These are phyloP conservation scores for Clavispora phyllophila DNA, from an alignment of 805 yeast genomes.

Conservation along the genomic window DNA sequence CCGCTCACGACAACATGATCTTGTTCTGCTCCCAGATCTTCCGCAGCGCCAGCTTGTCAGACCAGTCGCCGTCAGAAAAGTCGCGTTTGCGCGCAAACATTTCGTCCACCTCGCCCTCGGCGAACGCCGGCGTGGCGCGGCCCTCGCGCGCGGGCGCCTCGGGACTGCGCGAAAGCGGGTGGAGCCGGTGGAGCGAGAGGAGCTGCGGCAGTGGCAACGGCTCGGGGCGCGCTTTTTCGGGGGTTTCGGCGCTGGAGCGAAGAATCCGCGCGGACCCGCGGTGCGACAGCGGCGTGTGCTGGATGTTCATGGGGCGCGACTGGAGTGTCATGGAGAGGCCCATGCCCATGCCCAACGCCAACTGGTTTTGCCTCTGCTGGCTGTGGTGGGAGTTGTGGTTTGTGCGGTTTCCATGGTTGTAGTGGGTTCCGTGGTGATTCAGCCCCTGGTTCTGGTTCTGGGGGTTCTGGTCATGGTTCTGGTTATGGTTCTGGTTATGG, in stretches of 20 bases:
- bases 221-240: background rate
- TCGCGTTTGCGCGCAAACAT: conserved; percentile 2
- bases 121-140: background rate
- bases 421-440: background rate
- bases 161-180: conserved; percentile 1
- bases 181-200: conserved; percentile 3
- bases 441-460: background rate
- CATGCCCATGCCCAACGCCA: background rate
- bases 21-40: conserved; percentile 16
- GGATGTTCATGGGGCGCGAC: background rate
- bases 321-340: background rate
- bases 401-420: background rate
- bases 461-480: background rate
- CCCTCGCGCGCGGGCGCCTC: background rate
- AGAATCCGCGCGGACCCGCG: background rate
- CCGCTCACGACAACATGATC: conserved; percentile 11
- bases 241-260: background rate
- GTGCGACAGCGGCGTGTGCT: background rate
- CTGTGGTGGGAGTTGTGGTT: background rate
- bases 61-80: conserved; percentile 5
- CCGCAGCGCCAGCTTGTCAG: conserved; percentile 9
- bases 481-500: background rate
- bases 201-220: conserved; percentile 3
- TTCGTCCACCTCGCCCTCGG: conserved; percentile 3
- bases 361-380: background rate